Conservation (phyloP, 2,329 filamentous ascomycete genomes). For the Remersonia thermophila region DNA sequence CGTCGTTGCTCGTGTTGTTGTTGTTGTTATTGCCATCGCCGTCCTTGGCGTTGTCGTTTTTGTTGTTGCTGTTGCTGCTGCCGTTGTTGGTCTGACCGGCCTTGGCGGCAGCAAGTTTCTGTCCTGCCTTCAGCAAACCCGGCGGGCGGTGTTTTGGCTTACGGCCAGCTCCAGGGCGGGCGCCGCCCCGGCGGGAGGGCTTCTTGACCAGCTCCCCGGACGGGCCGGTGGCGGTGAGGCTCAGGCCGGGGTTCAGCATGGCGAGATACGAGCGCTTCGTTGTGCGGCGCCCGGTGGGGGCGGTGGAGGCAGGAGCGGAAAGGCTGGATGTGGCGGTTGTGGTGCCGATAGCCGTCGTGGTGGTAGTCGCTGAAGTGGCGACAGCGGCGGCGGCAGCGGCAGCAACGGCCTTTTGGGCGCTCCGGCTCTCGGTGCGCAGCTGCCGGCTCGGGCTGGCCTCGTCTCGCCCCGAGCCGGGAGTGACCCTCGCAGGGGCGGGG, state of each 20-base stretch:
- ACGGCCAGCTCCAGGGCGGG: constrained; percentile 17
- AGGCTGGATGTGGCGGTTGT: too few relatives aligned
- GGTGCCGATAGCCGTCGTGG: too few relatives aligned
- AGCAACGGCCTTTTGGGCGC: neutral
- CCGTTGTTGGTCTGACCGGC: constrained; percentile 3
- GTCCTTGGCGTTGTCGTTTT: too few relatives aligned
- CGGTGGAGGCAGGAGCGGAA: neutral
- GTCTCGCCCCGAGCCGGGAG: neutral
- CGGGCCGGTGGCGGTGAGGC: neutral
- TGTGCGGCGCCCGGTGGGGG: constrained; percentile 4
- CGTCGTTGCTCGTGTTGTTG: constrained; percentile 3
- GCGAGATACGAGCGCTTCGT: constrained; percentile 3
- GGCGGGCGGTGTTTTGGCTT: constrained; percentile 15
- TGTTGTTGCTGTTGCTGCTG: constrained; percentile 6
- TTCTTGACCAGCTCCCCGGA: constrained; percentile 8
- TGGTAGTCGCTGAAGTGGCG: too few relatives aligned
- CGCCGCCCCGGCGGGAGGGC: constrained; percentile 16
- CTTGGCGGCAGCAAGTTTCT: neutral
- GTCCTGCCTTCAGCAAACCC: neutral
- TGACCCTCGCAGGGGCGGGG: neutral
- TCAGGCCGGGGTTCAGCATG: constrained; percentile 2
- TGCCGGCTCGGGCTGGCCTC: constrained; percentile 4
- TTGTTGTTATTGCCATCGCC: constrained; percentile 5
- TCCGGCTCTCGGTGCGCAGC: constrained; percentile 1
- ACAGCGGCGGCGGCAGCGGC: too few relatives aligned